Evolutionary conservation across 805 yeast species (phyloP).

Genomic region (Candida krabiensis): DNA sequence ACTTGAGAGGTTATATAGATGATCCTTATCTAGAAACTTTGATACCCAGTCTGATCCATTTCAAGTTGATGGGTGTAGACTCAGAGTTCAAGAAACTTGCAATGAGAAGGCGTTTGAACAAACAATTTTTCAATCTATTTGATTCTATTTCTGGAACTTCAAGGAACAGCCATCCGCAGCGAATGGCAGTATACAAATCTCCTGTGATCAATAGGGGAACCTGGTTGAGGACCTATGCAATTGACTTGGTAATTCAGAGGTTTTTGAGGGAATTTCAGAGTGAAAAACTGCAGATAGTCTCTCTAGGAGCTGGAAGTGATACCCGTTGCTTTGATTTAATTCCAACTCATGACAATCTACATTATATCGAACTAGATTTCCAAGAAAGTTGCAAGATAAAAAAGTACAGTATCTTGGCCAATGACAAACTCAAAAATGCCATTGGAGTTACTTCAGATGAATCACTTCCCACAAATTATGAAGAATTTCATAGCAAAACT

Average conservation of each 20-base stretch:
- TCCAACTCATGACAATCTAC: constrained; percentile 31
- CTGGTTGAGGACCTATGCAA: constrained; percentile 55
- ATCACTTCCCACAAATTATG: constrained; percentile 9
- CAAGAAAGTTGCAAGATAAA: constrained; percentile 53
- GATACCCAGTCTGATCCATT: constrained; percentile 36
- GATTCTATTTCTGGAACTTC: constrained; percentile 9
- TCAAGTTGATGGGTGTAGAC: constrained; percentile 39
- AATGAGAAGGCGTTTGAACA: constrained; percentile 37
- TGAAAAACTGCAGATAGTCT: constrained; percentile 50
- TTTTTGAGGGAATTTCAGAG: constrained; percentile 36
- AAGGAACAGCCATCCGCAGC: not conserved
- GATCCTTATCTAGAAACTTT: constrained; percentile 38
- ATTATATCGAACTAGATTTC: constrained; percentile 66
- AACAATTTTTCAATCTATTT: constrained; percentile 36
- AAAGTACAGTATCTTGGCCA: constrained; percentile 43
- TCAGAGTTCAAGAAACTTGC: constrained; percentile 35
- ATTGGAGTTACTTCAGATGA: constrained; percentile 20
- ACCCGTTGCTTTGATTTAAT: constrained; percentile 61
- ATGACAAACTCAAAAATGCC: constrained; percentile 29
- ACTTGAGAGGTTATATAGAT: constrained; percentile 45
- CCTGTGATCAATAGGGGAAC: constrained; percentile 77
- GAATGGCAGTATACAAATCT: constrained; percentile 34
- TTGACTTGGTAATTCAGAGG: constrained; percentile 45
- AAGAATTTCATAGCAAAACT: constrained; percentile 26
- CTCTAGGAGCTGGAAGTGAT: constrained; percentile 83